Percentiles rank a stretch among this genome's conserved stretches.
Evolutionary conservation across 78 protist species (phyloP).

Genomic region (Ministeria vibrans): DNA sequence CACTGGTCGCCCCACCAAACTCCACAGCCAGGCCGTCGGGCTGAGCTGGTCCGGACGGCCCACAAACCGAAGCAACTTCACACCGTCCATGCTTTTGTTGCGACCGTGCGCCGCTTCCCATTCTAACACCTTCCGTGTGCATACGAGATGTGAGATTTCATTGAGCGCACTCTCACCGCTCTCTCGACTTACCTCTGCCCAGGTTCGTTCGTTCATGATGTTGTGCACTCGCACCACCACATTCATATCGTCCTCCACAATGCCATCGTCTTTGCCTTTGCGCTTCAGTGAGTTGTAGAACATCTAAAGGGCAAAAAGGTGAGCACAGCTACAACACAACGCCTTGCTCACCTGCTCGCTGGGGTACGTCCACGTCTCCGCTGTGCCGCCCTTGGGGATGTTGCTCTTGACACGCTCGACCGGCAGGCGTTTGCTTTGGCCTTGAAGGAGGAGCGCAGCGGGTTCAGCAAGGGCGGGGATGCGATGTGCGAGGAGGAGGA

Average conservation of each 20-base stretch:
- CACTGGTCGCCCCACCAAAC: constrained; percentile 32
- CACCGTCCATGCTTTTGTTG: constrained; percentile 9
- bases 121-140: no score
- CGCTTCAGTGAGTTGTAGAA: constrained; percentile 68
- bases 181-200: no score
- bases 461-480: no score
- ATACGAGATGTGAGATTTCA: no score
- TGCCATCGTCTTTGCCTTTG: no score
- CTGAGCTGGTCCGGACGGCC: constrained; percentile 68
- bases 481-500: no score
- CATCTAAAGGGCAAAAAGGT: no score
- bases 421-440: neutral
- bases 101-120: no score
- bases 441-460: no score
- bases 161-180: no score
- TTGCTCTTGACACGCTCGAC: constrained; percentile 13
- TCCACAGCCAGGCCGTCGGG: constrained; percentile 58
- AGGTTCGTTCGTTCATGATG: constrained; percentile 62
- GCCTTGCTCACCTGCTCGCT: no score
- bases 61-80: constrained; percentile 43
- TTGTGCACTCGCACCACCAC: constrained; percentile 67
- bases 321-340: no score
- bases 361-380: constrained; percentile 62
- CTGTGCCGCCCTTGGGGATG: constrained; percentile 29
- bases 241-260: constrained; percentile 59